phyloP scores from a whole-genome alignment of 306 rosid species.

The Acacia melanoxylon region DNA sequence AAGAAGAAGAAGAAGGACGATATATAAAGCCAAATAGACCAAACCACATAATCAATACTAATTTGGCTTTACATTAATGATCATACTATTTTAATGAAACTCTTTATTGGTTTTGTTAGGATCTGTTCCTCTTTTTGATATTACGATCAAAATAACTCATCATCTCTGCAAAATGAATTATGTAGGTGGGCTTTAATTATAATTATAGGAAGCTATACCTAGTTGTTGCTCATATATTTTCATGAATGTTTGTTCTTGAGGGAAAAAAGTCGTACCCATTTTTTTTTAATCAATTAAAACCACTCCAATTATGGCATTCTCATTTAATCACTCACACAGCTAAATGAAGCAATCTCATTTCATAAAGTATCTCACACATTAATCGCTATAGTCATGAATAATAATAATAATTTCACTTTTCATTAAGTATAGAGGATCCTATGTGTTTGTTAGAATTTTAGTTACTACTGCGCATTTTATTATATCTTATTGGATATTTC shows the following conservation, averaged over 20 bases:
- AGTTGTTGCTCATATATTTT: conserved; percentile 7
- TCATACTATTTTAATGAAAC: conserved; percentile 33
- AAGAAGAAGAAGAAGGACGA: not conserved
- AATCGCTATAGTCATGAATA: not conserved
- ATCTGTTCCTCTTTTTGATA: conserved; percentile 5
- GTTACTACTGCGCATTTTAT: not conserved
- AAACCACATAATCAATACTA: conserved; percentile 16
- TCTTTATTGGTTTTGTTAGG: conserved; percentile 19
- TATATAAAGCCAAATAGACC: conserved; percentile 23
- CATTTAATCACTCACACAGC: conserved; percentile 22
- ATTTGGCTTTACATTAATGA: conserved; percentile 19
- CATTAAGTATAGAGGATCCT: conserved; percentile 7
- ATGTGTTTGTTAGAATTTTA: not conserved
- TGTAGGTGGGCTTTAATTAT: conserved; percentile 22
- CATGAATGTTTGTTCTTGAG: conserved; percentile 20
- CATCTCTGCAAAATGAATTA: conserved; percentile 14
- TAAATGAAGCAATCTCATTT: conserved; percentile 27
- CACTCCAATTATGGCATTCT: conserved; percentile 3
- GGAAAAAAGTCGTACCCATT: not conserved
- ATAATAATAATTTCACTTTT: conserved; percentile 5
- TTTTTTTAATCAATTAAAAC: not conserved
- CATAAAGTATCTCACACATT: conserved; percentile 8
- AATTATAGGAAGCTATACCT: conserved; percentile 9
- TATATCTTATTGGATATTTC: not conserved
- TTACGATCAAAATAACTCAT: not conserved